Base-by-base conservation (phyloP, 257 asterid genomes). In the Gardenia jasminoides region DNA sequence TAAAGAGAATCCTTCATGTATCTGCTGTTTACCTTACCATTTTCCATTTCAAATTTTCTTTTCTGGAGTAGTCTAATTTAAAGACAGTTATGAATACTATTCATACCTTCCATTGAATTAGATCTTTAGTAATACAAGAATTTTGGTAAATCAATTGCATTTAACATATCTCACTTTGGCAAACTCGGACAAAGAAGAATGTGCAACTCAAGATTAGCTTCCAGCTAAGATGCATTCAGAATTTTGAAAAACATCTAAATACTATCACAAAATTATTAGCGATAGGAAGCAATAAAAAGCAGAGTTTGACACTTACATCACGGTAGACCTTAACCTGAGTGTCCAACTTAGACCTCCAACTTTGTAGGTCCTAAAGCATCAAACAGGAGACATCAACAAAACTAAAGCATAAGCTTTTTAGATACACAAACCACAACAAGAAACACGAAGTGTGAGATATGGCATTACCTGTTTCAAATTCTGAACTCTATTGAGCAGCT, bases 341-440 rank as follows among this genome's bases (percentile, higher is more conserved):
- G 79, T 94, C 99, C 86, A 94, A 77, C 90, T 91, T 94, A 33
- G 78, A 79, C 84, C 98, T 90, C 99, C 99, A 94, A 80, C 70
- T 86, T 88, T 93, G 98, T 74, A 93, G 88, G 88, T 94, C 99
- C 99, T 93, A 72, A 10, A 58, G 44, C 64, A 68, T 48, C 77
- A 52, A 72, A 41, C 33, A 74, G 43, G 15, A 70, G n/a, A 5
- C 13, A 58, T 52, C 9, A 74, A 44, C 17, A 44, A 46, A 44
- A 7, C 16, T 33, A 56, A 72, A 67, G 17, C 59, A 62, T 46
- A 28, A 48, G 31, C 43, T 70, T 48, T 48, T 28, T 48, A 26
- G 16, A 22, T 31, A 28, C 58, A 58, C 10, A 44, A 30, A 64
- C 62, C 67, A 24, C 47, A 48, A 43, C 20, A 68, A 62, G 46